A percentile compares a stretch with the other conserved stretches of the same genome.
phyloP scores from a whole-genome alignment of 192 early-diverging fungal species.

The Backusella macrospora region DNA sequence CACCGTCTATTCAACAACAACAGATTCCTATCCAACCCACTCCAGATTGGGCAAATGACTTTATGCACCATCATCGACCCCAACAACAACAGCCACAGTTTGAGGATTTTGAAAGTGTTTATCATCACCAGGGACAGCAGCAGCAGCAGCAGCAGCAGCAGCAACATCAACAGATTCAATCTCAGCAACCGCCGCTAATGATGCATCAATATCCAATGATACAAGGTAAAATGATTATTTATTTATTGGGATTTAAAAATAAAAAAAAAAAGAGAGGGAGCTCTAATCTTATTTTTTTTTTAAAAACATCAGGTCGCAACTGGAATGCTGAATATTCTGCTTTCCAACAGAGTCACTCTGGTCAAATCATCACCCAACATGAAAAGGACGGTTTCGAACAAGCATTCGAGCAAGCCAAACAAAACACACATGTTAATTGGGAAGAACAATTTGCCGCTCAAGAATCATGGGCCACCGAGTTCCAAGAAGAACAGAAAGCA shows the following conservation, averaged over 20 bases:
- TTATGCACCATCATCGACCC: constrained; percentile 56
- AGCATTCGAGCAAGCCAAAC: constrained; percentile 60
- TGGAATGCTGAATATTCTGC: constrained; percentile 59
- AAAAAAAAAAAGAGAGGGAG: no score
- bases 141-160: background rate
- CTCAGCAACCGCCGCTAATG: no score
- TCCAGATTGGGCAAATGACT: constrained; percentile 73
- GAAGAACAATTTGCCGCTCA: constrained; percentile 61
- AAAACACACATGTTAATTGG: constrained; percentile 53
- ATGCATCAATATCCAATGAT: background rate
- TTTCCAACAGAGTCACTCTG: constrained; percentile 39
- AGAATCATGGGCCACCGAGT: constrained; percentile 58
- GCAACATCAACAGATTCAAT: background rate
- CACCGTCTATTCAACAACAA: constrained; percentile 3
- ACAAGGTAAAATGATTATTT: background rate
- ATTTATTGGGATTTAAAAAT: no score
- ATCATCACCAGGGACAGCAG: constrained; percentile 17
- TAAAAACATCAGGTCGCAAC: constrained; percentile 2
- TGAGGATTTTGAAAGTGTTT: constrained; percentile 53
- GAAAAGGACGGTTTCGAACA: constrained; percentile 71
- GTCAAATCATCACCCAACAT: constrained; percentile 35
- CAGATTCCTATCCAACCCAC: constrained; percentile 1
- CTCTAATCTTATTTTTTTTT: no score
- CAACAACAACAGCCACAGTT: constrained; percentile 25
- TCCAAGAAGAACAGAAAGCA: constrained; percentile 34